Percentiles rank a stretch among this genome's conserved stretches.
Conservation (phyloP, 2,329 filamentous ascomycete species). For the Sporothrix sp. region DNA sequence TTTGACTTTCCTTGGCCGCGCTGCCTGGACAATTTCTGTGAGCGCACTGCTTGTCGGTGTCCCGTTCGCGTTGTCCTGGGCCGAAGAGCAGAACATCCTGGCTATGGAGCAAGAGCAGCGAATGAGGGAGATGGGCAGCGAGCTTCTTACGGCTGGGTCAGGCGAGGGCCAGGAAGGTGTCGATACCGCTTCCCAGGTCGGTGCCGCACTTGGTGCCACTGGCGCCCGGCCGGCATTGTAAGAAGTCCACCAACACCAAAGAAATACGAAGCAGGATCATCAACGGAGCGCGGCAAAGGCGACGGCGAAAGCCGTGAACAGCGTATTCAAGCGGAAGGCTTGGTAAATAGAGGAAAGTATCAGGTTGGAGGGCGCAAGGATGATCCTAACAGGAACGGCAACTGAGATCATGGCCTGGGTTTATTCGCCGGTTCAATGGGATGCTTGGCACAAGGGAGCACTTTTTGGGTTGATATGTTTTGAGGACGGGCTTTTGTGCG, state of each 20-base stretch:
- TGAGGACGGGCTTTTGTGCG: too few relatives aligned
- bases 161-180: slow-evolving; percentile 24
- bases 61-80: slow-evolving; percentile 84
- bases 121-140: slow-evolving; percentile 85
- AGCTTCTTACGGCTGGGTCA: slow-evolving; percentile 45
- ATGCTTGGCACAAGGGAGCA: too few relatives aligned
- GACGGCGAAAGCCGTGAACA: too few relatives aligned
- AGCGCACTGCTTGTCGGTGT: slow-evolving; percentile 83
- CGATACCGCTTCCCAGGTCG: slow-evolving; percentile 40
- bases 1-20: slow-evolving; percentile 68
- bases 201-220: slow-evolving; percentile 38
- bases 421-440: too few relatives aligned
- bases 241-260: slow-evolving; percentile 15
- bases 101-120: slow-evolving; percentile 98
- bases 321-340: too few relatives aligned
- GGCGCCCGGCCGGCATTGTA: slow-evolving; percentile 41
- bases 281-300: too few relatives aligned
- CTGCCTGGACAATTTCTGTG: slow-evolving; percentile 83
- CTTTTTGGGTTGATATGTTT: too few relatives aligned
- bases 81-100: slow-evolving; percentile 91
- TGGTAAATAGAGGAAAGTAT: too few relatives aligned
- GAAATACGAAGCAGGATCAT: too few relatives aligned
- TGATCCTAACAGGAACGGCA: too few relatives aligned
- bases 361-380: too few relatives aligned
- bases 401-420: too few relatives aligned